Conservation (phyloP, 1,284 basidiomycete genomes). For the Schizophyllum amplum region DNA sequence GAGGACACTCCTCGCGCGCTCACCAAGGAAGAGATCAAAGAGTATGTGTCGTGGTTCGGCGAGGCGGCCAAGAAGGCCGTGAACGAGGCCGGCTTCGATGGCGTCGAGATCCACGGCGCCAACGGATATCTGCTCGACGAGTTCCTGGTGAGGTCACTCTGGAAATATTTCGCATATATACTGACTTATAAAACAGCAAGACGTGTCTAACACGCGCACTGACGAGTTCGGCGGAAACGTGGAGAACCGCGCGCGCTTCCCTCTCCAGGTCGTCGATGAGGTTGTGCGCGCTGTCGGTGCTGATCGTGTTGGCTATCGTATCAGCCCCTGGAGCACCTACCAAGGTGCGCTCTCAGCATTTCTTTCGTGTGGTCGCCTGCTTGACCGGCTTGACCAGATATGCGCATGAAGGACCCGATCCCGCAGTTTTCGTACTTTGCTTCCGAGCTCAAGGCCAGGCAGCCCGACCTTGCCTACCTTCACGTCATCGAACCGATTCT, state of each 20-base stretch:
- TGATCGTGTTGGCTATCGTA: slow-evolving; percentile 7
- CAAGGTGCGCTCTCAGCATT: slow-evolving; percentile 22
- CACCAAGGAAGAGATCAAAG: too few species aligned
- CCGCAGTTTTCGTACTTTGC: slow-evolving; percentile 34
- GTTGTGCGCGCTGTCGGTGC: slow-evolving; percentile 16
- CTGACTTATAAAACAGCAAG: too few species aligned
- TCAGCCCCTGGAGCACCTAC: slow-evolving; percentile 35
- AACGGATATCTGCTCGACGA: slow-evolving; percentile 1
- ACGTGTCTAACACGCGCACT: slow-evolving; percentile 33
- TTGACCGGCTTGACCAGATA: slow-evolving; percentile 34
- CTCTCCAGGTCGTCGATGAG: slow-evolving; percentile 31
- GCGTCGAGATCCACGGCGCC: too few species aligned
- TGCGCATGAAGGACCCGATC: too few species aligned
- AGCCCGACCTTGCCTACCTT: slow-evolving; percentile 42
- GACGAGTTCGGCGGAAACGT: slow-evolving; percentile 48
- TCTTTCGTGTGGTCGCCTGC: neutral
- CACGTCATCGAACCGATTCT: slow-evolving; percentile 34
- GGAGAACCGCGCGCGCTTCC: slow-evolving; percentile 44
- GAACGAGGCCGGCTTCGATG: too few species aligned
- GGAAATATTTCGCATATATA: too few species aligned
- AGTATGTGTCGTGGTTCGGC: neutral
- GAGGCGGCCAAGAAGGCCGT: slow-evolving; percentile 1
- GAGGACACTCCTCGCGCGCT: neutral
- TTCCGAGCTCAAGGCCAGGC: slow-evolving; percentile 24
- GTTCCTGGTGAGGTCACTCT: too few species aligned